These are phyloP conservation scores for Starmerella khaoyaiensis DNA, from an alignment of 805 yeast species.

Conservation along the genomic window DNA sequence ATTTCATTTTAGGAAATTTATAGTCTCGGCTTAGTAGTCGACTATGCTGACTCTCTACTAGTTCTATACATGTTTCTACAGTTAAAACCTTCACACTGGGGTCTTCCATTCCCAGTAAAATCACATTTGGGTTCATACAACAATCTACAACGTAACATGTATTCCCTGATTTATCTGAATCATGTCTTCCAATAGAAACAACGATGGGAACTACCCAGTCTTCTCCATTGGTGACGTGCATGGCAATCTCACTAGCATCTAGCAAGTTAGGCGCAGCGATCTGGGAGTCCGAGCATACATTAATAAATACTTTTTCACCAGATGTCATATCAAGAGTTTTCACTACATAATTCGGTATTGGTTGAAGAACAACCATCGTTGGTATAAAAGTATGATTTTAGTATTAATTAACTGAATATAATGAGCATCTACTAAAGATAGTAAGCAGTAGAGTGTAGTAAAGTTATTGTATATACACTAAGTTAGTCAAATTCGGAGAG, in stretches of 20 bases:
- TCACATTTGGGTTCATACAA: constrained; percentile 51
- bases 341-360: constrained; percentile 60
- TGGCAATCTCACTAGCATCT: constrained; percentile 33
- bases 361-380: constrained; percentile 29
- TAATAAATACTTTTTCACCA: constrained; percentile 60
- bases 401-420: background rate
- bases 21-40: constrained; percentile 47
- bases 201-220: constrained; percentile 81
- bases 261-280: constrained; percentile 49
- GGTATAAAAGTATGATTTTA: background rate
- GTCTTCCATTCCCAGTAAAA: constrained; percentile 48
- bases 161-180: constrained; percentile 52
- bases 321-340: constrained; percentile 16
- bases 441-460: too few relatives aligned
- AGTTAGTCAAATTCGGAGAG: too few relatives aligned
- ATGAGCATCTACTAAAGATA: too few relatives aligned
- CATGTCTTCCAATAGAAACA: constrained; percentile 43
- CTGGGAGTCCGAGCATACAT: constrained; percentile 52
- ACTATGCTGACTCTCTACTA: constrained; percentile 47
- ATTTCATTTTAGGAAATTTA: constrained; percentile 55
- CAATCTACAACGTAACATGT: constrained; percentile 64
- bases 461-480: too few relatives aligned
- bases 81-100: constrained; percentile 49
- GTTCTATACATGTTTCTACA: constrained; percentile 74
- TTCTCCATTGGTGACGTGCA: constrained; percentile 50